Evolutionary conservation across 1,139 yeast species (phyloP).

Genomic region (Debaryomyces subglobosus): DNA sequence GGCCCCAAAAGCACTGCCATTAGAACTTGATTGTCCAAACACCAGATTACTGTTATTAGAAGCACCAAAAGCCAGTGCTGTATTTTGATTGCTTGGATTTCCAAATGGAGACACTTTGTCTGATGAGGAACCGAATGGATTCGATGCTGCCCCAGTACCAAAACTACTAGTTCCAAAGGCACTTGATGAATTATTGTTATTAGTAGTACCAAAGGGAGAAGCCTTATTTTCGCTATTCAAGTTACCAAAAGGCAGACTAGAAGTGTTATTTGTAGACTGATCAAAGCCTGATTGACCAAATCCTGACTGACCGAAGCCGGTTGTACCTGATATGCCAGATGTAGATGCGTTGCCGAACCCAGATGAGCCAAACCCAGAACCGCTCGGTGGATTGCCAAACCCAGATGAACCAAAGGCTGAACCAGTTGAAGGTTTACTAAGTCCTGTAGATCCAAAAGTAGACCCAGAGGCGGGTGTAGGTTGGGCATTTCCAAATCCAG

Average conservation of each 20-base stretch:
- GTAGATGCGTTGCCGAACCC: conserved; percentile 12
- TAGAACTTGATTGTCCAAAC: conserved; percentile 10
- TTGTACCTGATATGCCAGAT: conserved; percentile 7
- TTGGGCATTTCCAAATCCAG: conserved; percentile 9
- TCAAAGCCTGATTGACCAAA: conserved; percentile 14
- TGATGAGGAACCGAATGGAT: conserved; percentile 11
- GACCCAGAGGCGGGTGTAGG: conserved; percentile 3
- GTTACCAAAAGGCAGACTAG: conserved; percentile 11
- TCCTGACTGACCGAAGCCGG: conserved; percentile 10
- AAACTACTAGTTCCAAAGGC: conserved; percentile 13
- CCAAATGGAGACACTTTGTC: conserved; percentile 18
- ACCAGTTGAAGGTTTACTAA: conserved; percentile 11
- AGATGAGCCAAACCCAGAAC: conserved; percentile 19
- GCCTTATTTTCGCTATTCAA: not conserved
- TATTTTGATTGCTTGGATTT: conserved; percentile 7
- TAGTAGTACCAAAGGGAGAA: conserved; percentile 10
- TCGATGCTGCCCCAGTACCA: conserved; percentile 7
- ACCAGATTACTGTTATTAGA: conserved; percentile 10
- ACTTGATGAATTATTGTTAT: conserved; percentile 4
- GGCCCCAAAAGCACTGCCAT: not conserved
- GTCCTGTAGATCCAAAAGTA: conserved; percentile 12
- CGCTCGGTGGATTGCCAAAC: conserved; percentile 15
- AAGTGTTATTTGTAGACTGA: conserved; percentile 12
- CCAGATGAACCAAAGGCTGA: conserved; percentile 10
- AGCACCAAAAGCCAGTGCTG: not conserved